Evolutionary conservation across 1,139 yeast genomes (phyloP).

Genomic region (Saccharomyces hybrid): DNA sequence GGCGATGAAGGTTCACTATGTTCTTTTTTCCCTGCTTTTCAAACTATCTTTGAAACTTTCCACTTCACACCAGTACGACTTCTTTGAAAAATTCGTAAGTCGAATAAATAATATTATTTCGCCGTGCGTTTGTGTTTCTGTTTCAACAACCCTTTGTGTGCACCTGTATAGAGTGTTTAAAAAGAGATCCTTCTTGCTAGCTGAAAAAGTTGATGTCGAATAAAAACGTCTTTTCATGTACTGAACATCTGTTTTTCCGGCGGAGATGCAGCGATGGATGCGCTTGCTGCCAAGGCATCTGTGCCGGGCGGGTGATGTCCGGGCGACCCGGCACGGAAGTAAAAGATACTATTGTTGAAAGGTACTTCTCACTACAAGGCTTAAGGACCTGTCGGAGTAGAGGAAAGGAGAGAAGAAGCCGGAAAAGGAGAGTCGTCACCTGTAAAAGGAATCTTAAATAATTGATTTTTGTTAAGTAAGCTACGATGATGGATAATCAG

Average conservation of each 20-base stretch:
- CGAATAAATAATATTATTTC: neutral
- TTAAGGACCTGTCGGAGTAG: neutral
- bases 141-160: neutral
- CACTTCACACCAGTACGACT: neutral
- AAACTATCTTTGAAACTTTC: neutral
- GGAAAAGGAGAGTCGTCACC: neutral
- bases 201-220: conserved; percentile 1
- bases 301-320: neutral
- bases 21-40: neutral
- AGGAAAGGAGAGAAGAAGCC: neutral
- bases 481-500: conserved; percentile 1
- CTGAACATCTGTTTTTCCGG: conserved; percentile 1
- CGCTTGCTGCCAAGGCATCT: neutral
- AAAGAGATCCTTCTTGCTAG: neutral
- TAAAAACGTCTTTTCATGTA: conserved; percentile 1
- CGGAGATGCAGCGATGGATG: conserved; percentile 1
- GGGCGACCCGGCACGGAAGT: neutral
- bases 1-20: neutral
- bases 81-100: neutral
- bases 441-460: neutral
- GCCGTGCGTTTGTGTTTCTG: neutral
- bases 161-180: neutral
- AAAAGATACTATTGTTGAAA: neutral
- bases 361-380: neutral
- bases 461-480: neutral